Percentiles rank a stretch among this genome's conserved stretches.
These are phyloP conservation scores for Microdochium nivale DNA, from an alignment of 2,329 filamentous ascomycete genomes.

Conservation along the genomic window DNA sequence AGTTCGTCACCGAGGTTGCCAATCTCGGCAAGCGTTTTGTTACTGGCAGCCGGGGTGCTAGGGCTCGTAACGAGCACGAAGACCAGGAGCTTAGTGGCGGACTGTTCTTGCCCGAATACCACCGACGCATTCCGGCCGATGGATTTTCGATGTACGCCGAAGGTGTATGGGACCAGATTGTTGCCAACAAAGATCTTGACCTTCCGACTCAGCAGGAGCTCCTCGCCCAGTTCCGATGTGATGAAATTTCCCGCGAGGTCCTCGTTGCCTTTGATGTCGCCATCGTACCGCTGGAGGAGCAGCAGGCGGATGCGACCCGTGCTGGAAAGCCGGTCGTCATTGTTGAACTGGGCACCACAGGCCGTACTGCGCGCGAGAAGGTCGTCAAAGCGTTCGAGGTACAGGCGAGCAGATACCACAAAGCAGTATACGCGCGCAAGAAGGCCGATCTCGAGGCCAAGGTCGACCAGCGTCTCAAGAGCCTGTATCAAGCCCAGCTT, in stretches of 20 bases:
- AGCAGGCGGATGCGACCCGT: slow-evolving; percentile 66
- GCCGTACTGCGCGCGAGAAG: slow-evolving; percentile 62
- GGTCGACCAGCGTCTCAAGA: slow-evolving; percentile 80
- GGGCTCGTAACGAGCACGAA: slow-evolving; percentile 47
- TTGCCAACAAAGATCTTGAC: slow-evolving; percentile 97
- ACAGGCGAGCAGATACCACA: slow-evolving; percentile 92
- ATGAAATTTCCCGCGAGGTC: slow-evolving; percentile 90
- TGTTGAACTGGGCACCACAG: slow-evolving; percentile 62
- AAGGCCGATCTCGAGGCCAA: slow-evolving; percentile 76
- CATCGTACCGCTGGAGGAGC: slow-evolving; percentile 78
- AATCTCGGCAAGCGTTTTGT: slow-evolving; percentile 76
- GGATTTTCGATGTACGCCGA: slow-evolving; percentile 93
- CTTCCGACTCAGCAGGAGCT: slow-evolving; percentile 95
- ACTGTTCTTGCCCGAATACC: slow-evolving; percentile 88
- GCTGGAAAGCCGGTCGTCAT: slow-evolving; percentile 68
- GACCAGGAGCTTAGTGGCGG: slow-evolving; percentile 71
- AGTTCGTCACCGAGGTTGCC: slow-evolving; percentile 73
- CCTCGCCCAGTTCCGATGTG: slow-evolving; percentile 92
- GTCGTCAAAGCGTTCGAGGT: slow-evolving; percentile 79
- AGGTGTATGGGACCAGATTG: slow-evolving; percentile 96
- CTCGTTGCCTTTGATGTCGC: slow-evolving; percentile 72
- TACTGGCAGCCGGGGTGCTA: slow-evolving; percentile 66
- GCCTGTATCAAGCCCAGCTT: slow-evolving; percentile 82
- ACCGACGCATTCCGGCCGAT: slow-evolving; percentile 90
- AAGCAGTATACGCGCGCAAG: slow-evolving; percentile 86